Conservation (phyloP, 371 early-diverging fungal genomes). For the Homolaphlyctis polyrhiza region DNA sequence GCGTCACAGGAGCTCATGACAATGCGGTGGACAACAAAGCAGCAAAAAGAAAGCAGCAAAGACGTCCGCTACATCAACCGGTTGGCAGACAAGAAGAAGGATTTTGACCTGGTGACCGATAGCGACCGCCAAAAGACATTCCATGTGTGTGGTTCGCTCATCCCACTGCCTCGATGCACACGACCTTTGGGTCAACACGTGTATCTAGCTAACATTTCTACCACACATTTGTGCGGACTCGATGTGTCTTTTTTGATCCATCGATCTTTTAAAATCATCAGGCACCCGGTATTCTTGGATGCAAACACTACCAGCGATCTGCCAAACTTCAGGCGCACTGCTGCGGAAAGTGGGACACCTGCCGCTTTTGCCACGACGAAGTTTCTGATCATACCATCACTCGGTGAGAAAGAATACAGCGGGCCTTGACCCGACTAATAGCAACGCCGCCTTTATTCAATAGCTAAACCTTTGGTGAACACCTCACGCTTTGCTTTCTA, state of each 20-base stretch:
- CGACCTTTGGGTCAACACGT: not conserved
- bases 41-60: conserved; percentile 15
- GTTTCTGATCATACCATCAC: conserved; percentile 79
- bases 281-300: conserved; percentile 65
- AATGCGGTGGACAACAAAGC: conserved; percentile 29
- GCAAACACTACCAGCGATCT: conserved; percentile 91
- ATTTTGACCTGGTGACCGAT: conserved; percentile 35
- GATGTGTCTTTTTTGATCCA: too few relatives aligned
- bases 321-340: conserved; percentile 88
- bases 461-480: too few relatives aligned
- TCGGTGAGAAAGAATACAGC: conserved; percentile 49
- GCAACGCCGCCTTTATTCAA: too few relatives aligned
- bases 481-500: not conserved
- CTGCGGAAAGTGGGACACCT: conserved; percentile 85
- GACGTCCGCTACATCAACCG: conserved; percentile 19
- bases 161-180: conserved; percentile 5
- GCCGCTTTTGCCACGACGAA: conserved; percentile 97
- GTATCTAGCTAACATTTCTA: too few relatives aligned
- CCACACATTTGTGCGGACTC: too few relatives aligned
- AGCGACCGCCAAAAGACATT: conserved; percentile 48
- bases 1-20: conserved; percentile 64
- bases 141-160: conserved; percentile 37
- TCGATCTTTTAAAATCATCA: too few relatives aligned
- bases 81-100: conserved; percentile 25
- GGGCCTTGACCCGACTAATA: too few relatives aligned